A percentile compares a stretch with the other conserved stretches of the same genome.
Evolutionary conservation across 1,139 yeast species (phyloP).

Genomic region (Saccharomyces hybrid): DNA sequence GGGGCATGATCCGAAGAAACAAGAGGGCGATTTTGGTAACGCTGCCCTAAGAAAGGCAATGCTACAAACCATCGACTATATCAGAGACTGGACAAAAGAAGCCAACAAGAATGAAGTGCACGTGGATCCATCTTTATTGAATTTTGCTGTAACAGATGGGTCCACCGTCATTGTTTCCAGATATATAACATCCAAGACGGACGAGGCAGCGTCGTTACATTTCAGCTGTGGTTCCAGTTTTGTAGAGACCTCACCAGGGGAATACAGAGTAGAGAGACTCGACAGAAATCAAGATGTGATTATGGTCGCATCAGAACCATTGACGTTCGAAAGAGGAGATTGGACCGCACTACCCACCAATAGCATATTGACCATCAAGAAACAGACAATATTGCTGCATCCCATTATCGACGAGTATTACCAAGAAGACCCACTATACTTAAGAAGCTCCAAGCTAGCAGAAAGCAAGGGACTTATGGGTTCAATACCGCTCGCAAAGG

Average conservation of each 20-base stretch:
- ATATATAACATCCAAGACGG: conserved; percentile 79
- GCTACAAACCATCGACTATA: conserved; percentile 59
- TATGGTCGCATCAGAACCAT: conserved; percentile 94
- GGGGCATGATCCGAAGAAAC: conserved; percentile 62
- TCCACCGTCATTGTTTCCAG: conserved; percentile 79
- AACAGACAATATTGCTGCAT: conserved; percentile 80
- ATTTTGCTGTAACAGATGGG: conserved; percentile 94
- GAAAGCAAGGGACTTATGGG: conserved; percentile 90
- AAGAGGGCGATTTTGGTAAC: conserved; percentile 46
- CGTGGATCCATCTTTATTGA: conserved; percentile 76
- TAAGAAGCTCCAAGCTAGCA: conserved; percentile 75
- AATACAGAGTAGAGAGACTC: conserved; percentile 86
- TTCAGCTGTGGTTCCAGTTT: conserved; percentile 90
- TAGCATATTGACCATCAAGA: conserved; percentile 72
- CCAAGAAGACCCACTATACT: conserved; percentile 57
- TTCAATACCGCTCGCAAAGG: conserved; percentile 47
- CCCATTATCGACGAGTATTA: conserved; percentile 88
- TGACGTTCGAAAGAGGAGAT: conserved; percentile 92
- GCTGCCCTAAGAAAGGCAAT: conserved; percentile 59
- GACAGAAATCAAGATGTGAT: conserved; percentile 90
- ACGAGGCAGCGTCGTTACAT: conserved; percentile 93
- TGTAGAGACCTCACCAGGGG: conserved; percentile 81
- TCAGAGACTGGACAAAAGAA: conserved; percentile 55
- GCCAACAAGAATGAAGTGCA: conserved; percentile 29
- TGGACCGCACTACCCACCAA: conserved; percentile 97